Base-by-base conservation (phyloP, 371 early-diverging fungal species). In the Lichtheimia ornata region DNA sequence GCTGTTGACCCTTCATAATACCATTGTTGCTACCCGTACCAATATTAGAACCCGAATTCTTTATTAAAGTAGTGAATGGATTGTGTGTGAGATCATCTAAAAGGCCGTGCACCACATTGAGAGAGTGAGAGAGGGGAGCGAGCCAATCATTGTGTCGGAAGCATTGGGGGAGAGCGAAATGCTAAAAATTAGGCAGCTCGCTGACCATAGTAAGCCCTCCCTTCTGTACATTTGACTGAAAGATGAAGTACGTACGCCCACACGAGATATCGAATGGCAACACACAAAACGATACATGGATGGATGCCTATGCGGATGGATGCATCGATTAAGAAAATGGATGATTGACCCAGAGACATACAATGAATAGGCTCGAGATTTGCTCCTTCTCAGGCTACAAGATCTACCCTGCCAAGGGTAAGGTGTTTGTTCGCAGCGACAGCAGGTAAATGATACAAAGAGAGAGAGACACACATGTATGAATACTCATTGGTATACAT, bases 401-500 rank as follows among this genome's bases (percentile, higher is more conserved):
- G 90, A 97, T 98, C 91, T 96, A 98, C 88, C 98, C 98, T 62
- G 93, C 94, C 74, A 94, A 94, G 84, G 98, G 98, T 58, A 94
- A 89, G 87, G 79, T 91, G 69, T 97, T 84, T 80, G 91, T 98
- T 73, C 92, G 94, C 65, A 67, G 81, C 64, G 98, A 98, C 90
- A 90, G 84, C 88, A 88, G 91, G 81, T 79, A 79, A 64, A 22
- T 50, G 11, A 54, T 17, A 20, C 4, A 35, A n/a, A n/a, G 35
- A 35, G 35, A 35, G 18, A 18, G 45, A n/a, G 15, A n/a, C 2
- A 45, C 0, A 45, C 2, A 5, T 47, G 14, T 22, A 47, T 13
- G 2, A 47, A 6, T 47, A n/a, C n/a, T 22, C 47, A 18, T n/a
- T 47, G n/a, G 6, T 5, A 18, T n/a, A 18, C 45, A n/a, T n/a